Percentiles rank a stretch among this genome's conserved stretches.
Conservation (phyloP, 257 asterid species). For the Lycium barbarum region DNA sequence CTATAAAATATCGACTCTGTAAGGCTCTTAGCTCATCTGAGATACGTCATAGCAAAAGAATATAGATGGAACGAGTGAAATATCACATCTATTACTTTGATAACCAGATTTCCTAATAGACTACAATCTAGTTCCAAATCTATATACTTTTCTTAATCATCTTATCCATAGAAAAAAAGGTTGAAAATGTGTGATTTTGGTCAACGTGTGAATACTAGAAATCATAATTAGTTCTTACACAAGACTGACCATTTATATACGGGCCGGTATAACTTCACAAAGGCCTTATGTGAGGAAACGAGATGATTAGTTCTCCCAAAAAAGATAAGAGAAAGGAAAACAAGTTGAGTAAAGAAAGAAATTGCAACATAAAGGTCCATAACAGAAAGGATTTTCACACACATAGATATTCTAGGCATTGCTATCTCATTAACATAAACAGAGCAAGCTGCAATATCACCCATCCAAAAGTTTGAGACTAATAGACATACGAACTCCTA, state of each 20-base stretch:
- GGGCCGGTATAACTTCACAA: not conserved
- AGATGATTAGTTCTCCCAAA: constrained; percentile 1
- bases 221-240: not conserved
- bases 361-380: not conserved
- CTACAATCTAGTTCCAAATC: not conserved
- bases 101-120: not conserved
- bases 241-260: not conserved
- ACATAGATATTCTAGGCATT: not conserved
- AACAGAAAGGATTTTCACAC: not conserved
- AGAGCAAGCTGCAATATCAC: constrained; percentile 10
- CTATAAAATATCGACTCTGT: not conserved
- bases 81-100: not conserved
- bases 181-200: not conserved
- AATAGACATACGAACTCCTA: constrained; percentile 5
- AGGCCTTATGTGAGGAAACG: not conserved
- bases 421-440: not conserved
- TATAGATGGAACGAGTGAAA: not conserved
- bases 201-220: not conserved
- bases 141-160: not conserved
- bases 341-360: not conserved
- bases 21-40: constrained; percentile 10
- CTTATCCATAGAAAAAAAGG: not conserved
- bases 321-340: not conserved
- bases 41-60: not conserved
- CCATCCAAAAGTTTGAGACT: not conserved